phyloP scores from a whole-genome alignment of 305 asterid genomes.

The Fraxinus sp. region DNA sequence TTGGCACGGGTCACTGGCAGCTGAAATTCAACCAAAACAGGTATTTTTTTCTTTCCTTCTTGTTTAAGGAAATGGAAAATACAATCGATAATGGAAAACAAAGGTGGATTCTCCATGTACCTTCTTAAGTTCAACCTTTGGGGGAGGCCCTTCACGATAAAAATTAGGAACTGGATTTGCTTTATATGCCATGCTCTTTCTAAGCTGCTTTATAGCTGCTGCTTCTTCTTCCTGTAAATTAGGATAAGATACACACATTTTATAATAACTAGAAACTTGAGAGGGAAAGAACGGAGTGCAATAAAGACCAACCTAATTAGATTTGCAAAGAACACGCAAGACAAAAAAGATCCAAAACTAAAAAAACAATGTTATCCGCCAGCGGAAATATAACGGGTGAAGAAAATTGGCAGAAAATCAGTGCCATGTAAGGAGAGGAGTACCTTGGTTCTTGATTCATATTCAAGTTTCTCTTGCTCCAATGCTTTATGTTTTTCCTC shows the following conservation, averaged over 20 bases:
- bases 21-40: slow-evolving; percentile 40
- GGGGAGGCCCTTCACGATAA: slow-evolving; percentile 89
- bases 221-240: slow-evolving; percentile 72
- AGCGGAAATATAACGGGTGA: background rate
- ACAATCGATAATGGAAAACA: background rate
- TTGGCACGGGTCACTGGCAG: slow-evolving; percentile 83
- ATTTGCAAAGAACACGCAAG: background rate
- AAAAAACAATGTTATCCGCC: background rate
- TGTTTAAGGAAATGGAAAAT: background rate
- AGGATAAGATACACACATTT: slow-evolving; percentile 8
- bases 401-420: background rate
- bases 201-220: slow-evolving; percentile 68
- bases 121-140: slow-evolving; percentile 79
- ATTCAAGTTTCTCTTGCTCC: slow-evolving; percentile 75
- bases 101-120: slow-evolving; percentile 29
- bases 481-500: slow-evolving; percentile 87
- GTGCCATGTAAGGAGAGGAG: background rate
- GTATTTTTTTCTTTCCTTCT: background rate
- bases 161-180: slow-evolving; percentile 91
- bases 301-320: background rate
- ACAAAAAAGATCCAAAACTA: background rate
- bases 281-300: background rate
- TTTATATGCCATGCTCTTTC: slow-evolving; percentile 74
- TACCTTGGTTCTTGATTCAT: slow-evolving; percentile 76
- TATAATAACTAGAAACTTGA: background rate